Conservation (phyloP, 2,329 filamentous ascomycete species). For the Ceratocystis papillata region DNA sequence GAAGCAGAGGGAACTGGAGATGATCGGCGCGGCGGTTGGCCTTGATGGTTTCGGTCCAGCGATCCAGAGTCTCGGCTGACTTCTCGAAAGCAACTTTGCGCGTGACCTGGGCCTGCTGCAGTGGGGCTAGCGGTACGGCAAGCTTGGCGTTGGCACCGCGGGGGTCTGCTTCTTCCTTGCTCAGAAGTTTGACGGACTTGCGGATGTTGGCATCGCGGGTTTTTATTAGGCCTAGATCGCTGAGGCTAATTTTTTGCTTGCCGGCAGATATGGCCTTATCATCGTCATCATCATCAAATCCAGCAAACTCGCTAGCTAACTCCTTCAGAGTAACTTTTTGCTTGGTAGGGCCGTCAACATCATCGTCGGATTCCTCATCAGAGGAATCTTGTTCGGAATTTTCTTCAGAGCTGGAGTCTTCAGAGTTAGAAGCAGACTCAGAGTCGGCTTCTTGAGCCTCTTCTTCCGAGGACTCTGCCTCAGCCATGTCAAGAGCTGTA, state of each 20-base stretch:
- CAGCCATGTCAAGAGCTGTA: constrained; percentile 45
- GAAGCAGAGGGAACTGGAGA: constrained; percentile 72
- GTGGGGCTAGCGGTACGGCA: constrained; percentile 68
- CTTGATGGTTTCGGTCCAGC: constrained; percentile 94
- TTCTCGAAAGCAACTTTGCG: constrained; percentile 76
- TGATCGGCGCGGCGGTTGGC: constrained; percentile 86
- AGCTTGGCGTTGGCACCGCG: constrained; percentile 51
- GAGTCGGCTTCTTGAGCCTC: constrained; percentile 38
- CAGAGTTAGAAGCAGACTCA: constrained; percentile 35
- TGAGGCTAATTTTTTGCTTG: constrained; percentile 55
- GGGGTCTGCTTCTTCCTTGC: constrained; percentile 47
- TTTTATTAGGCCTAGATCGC: constrained; percentile 60
- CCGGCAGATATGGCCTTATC: constrained; percentile 38
- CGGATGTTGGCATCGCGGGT: constrained; percentile 65
- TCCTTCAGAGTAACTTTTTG: constrained; percentile 36
- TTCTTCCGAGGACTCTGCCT: constrained; percentile 41
- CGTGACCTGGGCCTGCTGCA: constrained; percentile 77
- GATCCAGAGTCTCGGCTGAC: constrained; percentile 78
- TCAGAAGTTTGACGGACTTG: constrained; percentile 66
- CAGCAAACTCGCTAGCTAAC: constrained; percentile 58
- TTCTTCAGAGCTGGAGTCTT: constrained; percentile 34
- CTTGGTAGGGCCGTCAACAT: constrained; percentile 49
- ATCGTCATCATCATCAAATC: constrained; percentile 47
- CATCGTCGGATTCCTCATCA: constrained; percentile 39
- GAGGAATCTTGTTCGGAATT: constrained; percentile 38